Percentiles rank a stretch among this genome's conserved stretches.
Evolutionary conservation across 208 protist species (phyloP).

Genomic region (Leishmania tarentolae): DNA sequence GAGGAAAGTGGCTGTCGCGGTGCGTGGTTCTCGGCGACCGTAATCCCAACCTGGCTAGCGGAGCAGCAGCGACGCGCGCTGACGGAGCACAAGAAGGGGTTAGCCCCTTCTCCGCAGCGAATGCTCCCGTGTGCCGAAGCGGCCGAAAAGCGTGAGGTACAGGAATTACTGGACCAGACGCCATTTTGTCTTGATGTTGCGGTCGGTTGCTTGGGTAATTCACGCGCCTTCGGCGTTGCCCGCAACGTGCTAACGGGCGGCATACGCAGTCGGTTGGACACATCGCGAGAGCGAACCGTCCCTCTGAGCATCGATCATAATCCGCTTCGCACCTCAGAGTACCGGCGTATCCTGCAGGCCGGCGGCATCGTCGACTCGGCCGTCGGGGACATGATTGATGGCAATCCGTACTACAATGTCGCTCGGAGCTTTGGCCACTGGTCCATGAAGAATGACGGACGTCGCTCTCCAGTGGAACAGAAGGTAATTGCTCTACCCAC

Average conservation of each 20-base stretch:
- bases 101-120: conserved; percentile 41
- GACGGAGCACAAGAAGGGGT: conserved; percentile 10
- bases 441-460: conserved; percentile 74
- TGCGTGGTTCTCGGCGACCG: conserved; percentile 78
- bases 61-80: conserved; percentile 26
- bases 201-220: conserved; percentile 66
- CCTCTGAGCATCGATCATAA: conserved; percentile 77
- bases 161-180: conserved; percentile 16
- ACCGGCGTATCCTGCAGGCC: conserved; percentile 65
- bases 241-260: conserved; percentile 49
- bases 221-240: conserved; percentile 78
- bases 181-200: conserved; percentile 67
- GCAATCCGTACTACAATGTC: conserved; percentile 76
- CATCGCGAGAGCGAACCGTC: conserved; percentile 56
- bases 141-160: conserved; percentile 14
- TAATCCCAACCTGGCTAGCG: conserved; percentile 47
- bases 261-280: conserved; percentile 45
- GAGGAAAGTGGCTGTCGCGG: conserved; percentile 62
- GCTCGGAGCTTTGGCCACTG: conserved; percentile 82
- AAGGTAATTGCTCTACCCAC: conserved; percentile 75
- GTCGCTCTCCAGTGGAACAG: conserved; percentile 63
- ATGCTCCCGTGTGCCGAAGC: conserved; percentile 27
- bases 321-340: conserved; percentile 54
- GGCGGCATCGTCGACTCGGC: conserved; percentile 58
- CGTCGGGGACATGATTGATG: conserved; percentile 62